Conservation (phyloP, 116 monocot genomes). For the Phalaenopsis hybrid region DNA sequence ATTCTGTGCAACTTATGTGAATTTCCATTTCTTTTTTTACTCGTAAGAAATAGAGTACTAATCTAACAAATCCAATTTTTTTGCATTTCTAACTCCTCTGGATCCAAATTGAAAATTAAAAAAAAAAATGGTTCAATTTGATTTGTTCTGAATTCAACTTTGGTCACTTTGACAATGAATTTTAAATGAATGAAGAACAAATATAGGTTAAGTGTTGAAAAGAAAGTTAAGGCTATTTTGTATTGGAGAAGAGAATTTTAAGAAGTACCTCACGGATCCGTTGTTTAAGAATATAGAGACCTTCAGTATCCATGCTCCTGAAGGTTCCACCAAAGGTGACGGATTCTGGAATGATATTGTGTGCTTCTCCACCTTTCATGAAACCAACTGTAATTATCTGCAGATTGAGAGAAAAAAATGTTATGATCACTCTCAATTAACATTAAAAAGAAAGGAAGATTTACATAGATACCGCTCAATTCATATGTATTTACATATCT, state of each 20-base stretch:
- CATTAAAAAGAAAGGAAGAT: no score
- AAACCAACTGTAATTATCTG: slow-evolving; percentile 45
- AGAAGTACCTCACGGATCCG: slow-evolving; percentile 39
- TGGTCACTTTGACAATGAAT: no score
- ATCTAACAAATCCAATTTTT: background rate
- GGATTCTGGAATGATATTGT: slow-evolving; percentile 35
- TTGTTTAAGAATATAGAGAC: slow-evolving; percentile 23
- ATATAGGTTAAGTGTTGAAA: background rate
- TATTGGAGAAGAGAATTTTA: background rate
- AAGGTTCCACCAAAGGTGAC: slow-evolving; percentile 51
- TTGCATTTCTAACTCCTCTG: background rate
- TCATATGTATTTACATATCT: no score
- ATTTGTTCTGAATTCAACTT: no score
- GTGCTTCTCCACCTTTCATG: slow-evolving; percentile 26
- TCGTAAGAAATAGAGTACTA: no score
- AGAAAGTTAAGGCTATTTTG: background rate
- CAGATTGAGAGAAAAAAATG: background rate
- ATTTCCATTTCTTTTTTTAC: no score
- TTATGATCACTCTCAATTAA: background rate
- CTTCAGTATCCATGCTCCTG: slow-evolving; percentile 48
- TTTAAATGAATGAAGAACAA: background rate
- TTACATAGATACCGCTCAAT: no score
- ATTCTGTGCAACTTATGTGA: no score
- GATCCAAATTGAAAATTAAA: background rate
- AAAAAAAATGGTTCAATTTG: background rate